Conservation (phyloP, 2,329 filamentous ascomycete genomes). For the Anthostomella pinea region DNA sequence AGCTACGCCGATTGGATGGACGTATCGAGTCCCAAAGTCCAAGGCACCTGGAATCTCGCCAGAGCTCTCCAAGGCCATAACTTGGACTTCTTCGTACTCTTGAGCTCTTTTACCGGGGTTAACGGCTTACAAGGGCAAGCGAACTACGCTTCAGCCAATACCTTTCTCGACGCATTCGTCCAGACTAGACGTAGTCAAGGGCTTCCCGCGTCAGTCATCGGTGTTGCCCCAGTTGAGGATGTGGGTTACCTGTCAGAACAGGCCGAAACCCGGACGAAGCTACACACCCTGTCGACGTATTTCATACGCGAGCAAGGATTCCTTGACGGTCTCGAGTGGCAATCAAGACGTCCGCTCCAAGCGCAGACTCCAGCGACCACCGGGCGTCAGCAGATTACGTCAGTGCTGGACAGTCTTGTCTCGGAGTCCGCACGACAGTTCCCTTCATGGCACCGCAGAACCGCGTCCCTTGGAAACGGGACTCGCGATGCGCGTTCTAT, state of each 20-base stretch:
- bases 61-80: neutral
- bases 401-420: neutral
- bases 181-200: neutral
- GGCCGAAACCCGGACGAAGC: neutral
- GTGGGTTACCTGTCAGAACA: neutral
- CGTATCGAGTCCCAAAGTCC: neutral
- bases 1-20: neutral
- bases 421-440: neutral
- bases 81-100: neutral
- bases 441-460: neutral
- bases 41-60: neutral
- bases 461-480: neutral
- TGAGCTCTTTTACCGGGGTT: neutral
- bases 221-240: neutral
- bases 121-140: neutral
- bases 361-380: neutral
- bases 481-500: neutral
- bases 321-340: neutral
- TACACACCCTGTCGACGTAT: neutral
- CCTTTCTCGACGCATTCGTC: neutral
- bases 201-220: neutral
- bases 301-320: neutral
- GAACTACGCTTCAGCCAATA: neutral
- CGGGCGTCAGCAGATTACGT: neutral
- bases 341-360: neutral